These are phyloP conservation scores for Macadamia tetraphylla DNA, from an alignment of 164 flowering plant species.

Conservation along the genomic window DNA sequence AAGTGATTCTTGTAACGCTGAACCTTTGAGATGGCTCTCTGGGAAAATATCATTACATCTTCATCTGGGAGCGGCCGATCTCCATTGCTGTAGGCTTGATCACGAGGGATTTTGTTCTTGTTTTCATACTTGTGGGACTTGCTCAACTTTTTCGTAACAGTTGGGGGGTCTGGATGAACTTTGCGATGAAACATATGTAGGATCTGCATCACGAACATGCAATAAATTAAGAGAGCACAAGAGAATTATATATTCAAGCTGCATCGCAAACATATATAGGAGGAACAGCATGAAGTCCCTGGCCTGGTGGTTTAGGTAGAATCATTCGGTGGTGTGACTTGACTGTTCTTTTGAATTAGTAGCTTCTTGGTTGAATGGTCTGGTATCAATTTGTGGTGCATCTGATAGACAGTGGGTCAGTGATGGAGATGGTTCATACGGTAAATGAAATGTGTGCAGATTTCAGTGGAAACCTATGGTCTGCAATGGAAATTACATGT, in stretches of 20 bases:
- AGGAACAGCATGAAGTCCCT: no score
- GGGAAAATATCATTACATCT: constrained; percentile 34
- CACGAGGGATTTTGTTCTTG: constrained; percentile 22
- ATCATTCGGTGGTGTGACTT: no score
- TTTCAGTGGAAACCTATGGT: no score
- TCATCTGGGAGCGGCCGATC: constrained; percentile 29
- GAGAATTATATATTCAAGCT: not conserved
- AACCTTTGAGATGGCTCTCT: constrained; percentile 25
- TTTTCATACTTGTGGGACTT: constrained; percentile 29
- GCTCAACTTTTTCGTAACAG: constrained; percentile 21
- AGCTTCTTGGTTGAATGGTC: no score
- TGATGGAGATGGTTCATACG: no score
- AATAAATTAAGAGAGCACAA: not conserved
- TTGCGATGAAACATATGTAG: constrained; percentile 76
- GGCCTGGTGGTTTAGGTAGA: no score
- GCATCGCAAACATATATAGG: no score
- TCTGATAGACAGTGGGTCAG: no score
- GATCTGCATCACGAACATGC: constrained; percentile 42
- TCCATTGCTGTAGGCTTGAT: constrained; percentile 24
- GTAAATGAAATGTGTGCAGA: no score
- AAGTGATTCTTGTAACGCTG: constrained; percentile 38
- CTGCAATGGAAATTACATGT: no score
- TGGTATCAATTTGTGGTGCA: no score
- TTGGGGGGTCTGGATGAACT: constrained; percentile 74
- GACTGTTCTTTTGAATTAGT: no score